Base-by-base conservation (phyloP, 2,329 filamentous ascomycete genomes). In the Claviceps maximensis region DNA sequence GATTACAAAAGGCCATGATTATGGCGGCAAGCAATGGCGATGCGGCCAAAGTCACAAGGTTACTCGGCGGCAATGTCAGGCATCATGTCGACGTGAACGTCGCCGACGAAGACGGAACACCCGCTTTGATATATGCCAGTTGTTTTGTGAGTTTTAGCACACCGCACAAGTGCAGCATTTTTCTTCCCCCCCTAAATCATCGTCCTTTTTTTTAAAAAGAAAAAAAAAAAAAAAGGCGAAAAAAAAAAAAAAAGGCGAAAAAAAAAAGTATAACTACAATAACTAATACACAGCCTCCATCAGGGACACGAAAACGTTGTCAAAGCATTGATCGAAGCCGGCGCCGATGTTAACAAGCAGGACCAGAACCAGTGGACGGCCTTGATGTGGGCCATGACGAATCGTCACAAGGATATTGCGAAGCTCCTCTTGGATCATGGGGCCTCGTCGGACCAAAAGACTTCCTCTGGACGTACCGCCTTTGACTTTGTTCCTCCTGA, bases 331-430 rank as follows among this genome's bases (percentile, higher is more conserved):
- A 80, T 98, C 51, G 80, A 89, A 55, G 88, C 89, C 10, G 90
- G 91, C 25, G 91, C 86, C 41, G 80, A 89, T 61, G 89, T 97
- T 51, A 89, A 98, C 70, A 85, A 85, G 62, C 91, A 97, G 69
- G 93, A 98, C 66, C 87, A 85, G 57, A 97, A 97, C 65, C 86
- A 94, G 64, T 98, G 93, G 93, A 97, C 88, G 62, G 87, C 93
- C 15, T 76, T 98, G 56, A 98, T 98, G 90, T 98, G 93, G 93
- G 91, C 93, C 49, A 97, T 97, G 88, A 98, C 93, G 53, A 98
- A 98, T 68, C 77, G 90, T 54, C 93, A 98, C 70, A 97, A 97
- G 70, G 84, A 83, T 48, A 98, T 98, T 59, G 90, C 91, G 38
- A 97, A 97, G 69, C 76, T 89, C 12, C 74, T 98, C 17, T 78